Base-by-base conservation (phyloP, 495 filamentous ascomycete species). In the Penicillium fimorum region DNA sequence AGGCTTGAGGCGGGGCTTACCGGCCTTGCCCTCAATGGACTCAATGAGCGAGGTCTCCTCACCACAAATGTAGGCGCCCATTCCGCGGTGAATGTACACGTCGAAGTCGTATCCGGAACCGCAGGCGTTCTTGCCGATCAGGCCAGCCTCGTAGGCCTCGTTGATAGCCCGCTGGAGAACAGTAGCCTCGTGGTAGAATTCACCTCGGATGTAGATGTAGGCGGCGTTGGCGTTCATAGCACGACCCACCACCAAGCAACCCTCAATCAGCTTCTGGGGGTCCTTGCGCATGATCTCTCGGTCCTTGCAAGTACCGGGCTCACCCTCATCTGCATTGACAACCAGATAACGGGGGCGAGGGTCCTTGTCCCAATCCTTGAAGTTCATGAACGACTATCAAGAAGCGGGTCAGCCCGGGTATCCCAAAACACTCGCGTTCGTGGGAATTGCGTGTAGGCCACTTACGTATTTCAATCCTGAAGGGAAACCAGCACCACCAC, bases 251-350 rank as follows among this genome's bases (percentile, higher is more conserved):
- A 98, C 91, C 56, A 98, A 77, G 75, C 94, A 98, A 64, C 94
- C 94, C 78, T 98, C 94, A 61, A 98, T 80, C 55, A 98, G 86
- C 81, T 97, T 97, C 79, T 98, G 94, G 43, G 94, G 94, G 70
- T 98, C 95, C 76, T 98, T 97, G 72, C 94, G 91, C 93, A 98
- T 98, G 67, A 98, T 98, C 75, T 97, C 95, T 68, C 94, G 89
- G 73, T 98, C 94, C 78, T 98, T 98, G 87, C 94, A 98, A 32
- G 94, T 98, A 69, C 94, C 94, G 9, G 94, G 94, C 75, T 98
- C 94, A 69, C 94, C 94, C 81, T 98, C 94, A 70, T 98, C 94
- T 61, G 94, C 94, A 66, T 98, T 98, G 78, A 98, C 89, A 49
- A 98, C 92, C 41, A 98, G 81, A 66, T 98, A 98, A 55, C 94